phyloP scores from a whole-genome alignment of 1,284 basidiomycete species.

The Pseudomicrostroma phylloplanum region DNA sequence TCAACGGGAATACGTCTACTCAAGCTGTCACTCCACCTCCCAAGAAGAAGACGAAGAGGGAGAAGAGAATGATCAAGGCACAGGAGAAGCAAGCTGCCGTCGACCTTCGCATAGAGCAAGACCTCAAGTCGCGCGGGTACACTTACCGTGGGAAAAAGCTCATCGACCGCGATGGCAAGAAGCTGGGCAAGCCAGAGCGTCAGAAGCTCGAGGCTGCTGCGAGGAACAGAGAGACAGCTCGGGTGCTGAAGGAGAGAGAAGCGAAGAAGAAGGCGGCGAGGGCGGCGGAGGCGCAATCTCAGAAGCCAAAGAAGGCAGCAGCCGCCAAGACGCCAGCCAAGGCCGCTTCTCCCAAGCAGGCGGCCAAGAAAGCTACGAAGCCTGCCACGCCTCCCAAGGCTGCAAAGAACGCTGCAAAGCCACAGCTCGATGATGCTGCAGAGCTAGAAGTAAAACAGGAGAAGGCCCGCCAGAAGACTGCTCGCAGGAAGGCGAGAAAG shows the following conservation, averaged over 20 bases:
- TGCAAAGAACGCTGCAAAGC: no score
- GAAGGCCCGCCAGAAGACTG: no score
- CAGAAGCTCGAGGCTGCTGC: no score
- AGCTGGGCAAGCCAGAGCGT: no score
- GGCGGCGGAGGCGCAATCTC: neutral
- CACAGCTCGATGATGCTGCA: no score
- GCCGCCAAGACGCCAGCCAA: neutral
- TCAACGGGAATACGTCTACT: neutral
- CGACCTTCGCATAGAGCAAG: neutral
- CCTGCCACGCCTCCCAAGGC: neutral
- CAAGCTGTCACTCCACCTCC: conserved; percentile 2
- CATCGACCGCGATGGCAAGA: no score
- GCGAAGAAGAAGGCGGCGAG: conserved; percentile 7
- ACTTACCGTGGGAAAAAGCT: no score
- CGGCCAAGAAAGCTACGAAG: neutral
- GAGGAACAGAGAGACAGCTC: no score
- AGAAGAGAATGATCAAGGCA: neutral
- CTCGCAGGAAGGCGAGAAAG: no score
- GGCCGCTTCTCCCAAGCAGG: neutral
- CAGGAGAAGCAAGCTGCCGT: neutral
- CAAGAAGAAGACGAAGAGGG: neutral
- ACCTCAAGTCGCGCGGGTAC: no score
- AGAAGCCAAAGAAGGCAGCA: neutral
- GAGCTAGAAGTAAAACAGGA: no score
- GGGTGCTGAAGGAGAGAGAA: no score